Conservation (phyloP, 129 eudicot species). For the Flaveria bidentis region DNA sequence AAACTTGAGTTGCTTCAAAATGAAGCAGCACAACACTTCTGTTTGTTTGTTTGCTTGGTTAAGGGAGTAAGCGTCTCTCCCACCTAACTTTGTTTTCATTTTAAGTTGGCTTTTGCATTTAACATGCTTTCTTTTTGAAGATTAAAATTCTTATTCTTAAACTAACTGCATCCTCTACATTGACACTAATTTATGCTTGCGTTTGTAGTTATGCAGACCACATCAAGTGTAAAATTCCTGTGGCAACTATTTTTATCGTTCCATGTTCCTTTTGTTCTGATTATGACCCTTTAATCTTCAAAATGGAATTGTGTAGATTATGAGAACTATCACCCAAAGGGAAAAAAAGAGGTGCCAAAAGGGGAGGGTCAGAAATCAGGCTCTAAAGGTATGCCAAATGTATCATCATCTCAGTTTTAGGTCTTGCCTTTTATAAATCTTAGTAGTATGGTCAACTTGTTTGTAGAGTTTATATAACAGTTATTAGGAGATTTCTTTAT, state of each 20-base stretch:
- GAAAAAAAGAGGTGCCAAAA: constrained; percentile 56
- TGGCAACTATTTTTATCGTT: neutral
- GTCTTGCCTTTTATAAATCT: neutral
- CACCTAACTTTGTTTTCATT: too few species aligned
- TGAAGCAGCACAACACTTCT: too few species aligned
- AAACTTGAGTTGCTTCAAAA: too few species aligned
- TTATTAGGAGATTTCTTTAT: neutral
- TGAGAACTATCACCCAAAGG: constrained; percentile 63
- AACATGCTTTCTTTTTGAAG: too few species aligned
- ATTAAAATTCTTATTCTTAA: neutral
- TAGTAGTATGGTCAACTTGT: constrained; percentile 2
- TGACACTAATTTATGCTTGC: neutral
- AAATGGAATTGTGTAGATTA: constrained; percentile 43
- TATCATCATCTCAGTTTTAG: neutral
- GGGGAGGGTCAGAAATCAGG: constrained; percentile 49
- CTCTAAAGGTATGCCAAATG: constrained; percentile 45
- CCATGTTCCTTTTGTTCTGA: neutral
- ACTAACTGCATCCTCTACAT: neutral
- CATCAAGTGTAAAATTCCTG: neutral
- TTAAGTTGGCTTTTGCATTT: too few species aligned
- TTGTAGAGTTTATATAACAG: neutral
- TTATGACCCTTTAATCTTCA: constrained; percentile 3
- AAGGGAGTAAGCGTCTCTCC: too few species aligned
- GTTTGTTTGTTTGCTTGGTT: too few species aligned
- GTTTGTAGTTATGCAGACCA: neutral